A percentile compares a stretch with the other conserved stretches of the same genome.
Conservation (phyloP, 192 early-diverging fungal species). For the Rhizophagus clarus region DNA sequence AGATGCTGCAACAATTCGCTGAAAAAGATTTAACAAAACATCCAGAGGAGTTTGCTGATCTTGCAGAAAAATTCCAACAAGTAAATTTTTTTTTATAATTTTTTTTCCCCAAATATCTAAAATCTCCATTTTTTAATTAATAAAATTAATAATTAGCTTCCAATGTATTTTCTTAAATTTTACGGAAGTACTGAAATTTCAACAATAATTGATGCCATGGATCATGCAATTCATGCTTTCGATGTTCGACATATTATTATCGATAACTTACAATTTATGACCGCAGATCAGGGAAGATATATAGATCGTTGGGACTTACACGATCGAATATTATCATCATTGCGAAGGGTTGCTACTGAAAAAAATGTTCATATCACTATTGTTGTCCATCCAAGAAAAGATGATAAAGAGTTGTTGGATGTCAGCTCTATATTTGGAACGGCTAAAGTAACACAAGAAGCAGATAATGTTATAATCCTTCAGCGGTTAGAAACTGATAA, state of each 20-base stretch:
- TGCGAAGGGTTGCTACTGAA: slow-evolving; percentile 68
- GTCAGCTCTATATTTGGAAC: slow-evolving; percentile 73
- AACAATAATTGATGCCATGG: slow-evolving; percentile 65
- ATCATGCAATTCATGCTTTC: slow-evolving; percentile 68
- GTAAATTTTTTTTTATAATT: slow-evolving; percentile 32
- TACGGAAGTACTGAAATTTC: slow-evolving; percentile 69
- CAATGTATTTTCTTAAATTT: slow-evolving; percentile 75
- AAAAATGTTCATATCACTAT: slow-evolving; percentile 72
- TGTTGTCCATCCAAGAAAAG: slow-evolving; percentile 74
- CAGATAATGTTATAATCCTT: slow-evolving; percentile 73
- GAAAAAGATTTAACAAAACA: slow-evolving; percentile 52
- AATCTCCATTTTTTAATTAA: neutral
- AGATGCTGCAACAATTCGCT: slow-evolving; percentile 70
- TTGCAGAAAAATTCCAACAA: slow-evolving; percentile 67
- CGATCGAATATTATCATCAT: slow-evolving; percentile 61
- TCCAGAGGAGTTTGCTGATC: slow-evolving; percentile 56
- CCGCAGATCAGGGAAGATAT: slow-evolving; percentile 60
- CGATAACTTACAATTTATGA: slow-evolving; percentile 80
- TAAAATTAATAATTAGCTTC: slow-evolving; percentile 46
- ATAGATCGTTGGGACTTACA: slow-evolving; percentile 72
- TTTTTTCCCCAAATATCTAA: neutral
- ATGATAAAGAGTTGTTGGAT: slow-evolving; percentile 55
- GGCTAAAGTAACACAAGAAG: slow-evolving; percentile 76
- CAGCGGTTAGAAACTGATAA: slow-evolving; percentile 47
- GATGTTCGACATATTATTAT: slow-evolving; percentile 73